Percentiles rank a stretch among this genome's conserved stretches.
Evolutionary conservation across 192 early-diverging fungal genomes (phyloP).

Genomic region (Coemansia erecta): DNA sequence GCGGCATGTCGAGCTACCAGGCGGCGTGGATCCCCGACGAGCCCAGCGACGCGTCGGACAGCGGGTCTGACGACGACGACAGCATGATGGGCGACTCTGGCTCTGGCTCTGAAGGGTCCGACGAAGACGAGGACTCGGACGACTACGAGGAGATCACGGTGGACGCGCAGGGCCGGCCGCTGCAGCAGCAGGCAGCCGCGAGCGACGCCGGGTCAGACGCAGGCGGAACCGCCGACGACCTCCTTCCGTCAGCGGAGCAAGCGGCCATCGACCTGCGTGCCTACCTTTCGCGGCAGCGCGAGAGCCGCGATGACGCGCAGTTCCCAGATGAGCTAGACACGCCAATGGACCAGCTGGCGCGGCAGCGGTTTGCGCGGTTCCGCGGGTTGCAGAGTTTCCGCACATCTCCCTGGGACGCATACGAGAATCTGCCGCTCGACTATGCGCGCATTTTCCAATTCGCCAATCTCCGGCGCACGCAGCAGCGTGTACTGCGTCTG

Average conservation of each 20-base stretch:
- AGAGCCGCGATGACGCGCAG: constrained; percentile 68
- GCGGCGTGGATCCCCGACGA: constrained; percentile 96
- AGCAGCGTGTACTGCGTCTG: constrained; percentile 65
- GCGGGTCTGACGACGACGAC: constrained; percentile 52
- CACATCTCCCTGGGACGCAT: constrained; percentile 96
- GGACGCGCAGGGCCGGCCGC: constrained; percentile 14
- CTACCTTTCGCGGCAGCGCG: constrained; percentile 52
- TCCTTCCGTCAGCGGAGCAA: constrained; percentile 43
- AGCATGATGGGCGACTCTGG: constrained; percentile 46
- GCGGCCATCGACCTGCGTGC: constrained; percentile 41
- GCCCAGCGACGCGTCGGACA: constrained; percentile 59
- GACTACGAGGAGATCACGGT: constrained; percentile 30
- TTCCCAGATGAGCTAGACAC: constrained; percentile 99
- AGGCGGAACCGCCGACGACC: constrained; percentile 32
- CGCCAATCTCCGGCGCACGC: constrained; percentile 80
- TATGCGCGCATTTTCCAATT: constrained; percentile 97
- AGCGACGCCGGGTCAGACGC: constrained; percentile 5
- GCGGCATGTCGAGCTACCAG: constrained; percentile 96
- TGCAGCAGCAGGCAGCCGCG: constrained; percentile 1
- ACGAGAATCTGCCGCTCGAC: constrained; percentile 96
- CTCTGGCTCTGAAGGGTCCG: constrained; percentile 31
- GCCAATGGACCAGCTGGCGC: constrained; percentile 78
- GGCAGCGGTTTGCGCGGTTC: constrained; percentile 87
- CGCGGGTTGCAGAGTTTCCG: constrained; percentile 93
- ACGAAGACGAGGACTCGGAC: constrained; percentile 11